These are phyloP conservation scores for Tolypocladium tundrense DNA, from an alignment of 2,329 filamentous ascomycete species.

Conservation along the genomic window DNA sequence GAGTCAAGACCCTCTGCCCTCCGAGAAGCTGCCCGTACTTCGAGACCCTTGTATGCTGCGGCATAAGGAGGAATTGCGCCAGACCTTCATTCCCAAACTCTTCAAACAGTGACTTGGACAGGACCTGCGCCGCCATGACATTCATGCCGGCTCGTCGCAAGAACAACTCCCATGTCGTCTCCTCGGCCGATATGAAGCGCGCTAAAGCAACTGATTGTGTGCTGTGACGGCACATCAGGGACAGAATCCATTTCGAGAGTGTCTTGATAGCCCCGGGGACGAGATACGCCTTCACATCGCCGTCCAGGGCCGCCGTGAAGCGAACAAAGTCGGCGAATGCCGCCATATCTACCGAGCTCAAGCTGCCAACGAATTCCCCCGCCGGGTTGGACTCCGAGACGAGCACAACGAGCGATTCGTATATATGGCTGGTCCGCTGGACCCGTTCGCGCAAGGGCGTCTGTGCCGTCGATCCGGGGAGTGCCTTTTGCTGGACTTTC, in stretches of 20 bases:
- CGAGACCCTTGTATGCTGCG: constrained; percentile 10
- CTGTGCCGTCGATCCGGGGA: constrained; percentile 39
- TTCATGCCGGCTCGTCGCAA: constrained; percentile 25
- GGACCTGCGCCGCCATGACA: constrained; percentile 22
- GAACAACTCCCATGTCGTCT: constrained; percentile 29
- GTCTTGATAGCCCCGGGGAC: constrained; percentile 39
- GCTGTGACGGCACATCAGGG: constrained; percentile 37
- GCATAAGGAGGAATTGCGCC: constrained; percentile 20
- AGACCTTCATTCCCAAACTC: constrained; percentile 18
- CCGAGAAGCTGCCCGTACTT: constrained; percentile 17
- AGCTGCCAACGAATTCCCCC: constrained; percentile 29
- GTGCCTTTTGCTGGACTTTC: constrained; percentile 58
- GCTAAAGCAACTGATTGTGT: constrained; percentile 15
- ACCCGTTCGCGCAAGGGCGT: constrained; percentile 47
- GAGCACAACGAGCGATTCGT: constrained; percentile 59
- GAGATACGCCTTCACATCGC: constrained; percentile 30
- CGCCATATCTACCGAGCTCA: constrained; percentile 29
- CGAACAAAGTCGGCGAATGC: constrained; percentile 39
- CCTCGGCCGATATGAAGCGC: constrained; percentile 24
- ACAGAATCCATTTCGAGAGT: constrained; percentile 44
- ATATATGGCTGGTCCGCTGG: constrained; percentile 40
- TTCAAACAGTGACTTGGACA: constrained; percentile 15
- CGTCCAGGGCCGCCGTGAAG: constrained; percentile 33
- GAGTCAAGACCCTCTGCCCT: constrained; percentile 11
- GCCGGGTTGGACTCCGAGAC: constrained; percentile 43